These are phyloP conservation scores for Stachybotrys chlorohalonatus DNA, from an alignment of 2,329 filamentous ascomycete species.

Conservation along the genomic window DNA sequence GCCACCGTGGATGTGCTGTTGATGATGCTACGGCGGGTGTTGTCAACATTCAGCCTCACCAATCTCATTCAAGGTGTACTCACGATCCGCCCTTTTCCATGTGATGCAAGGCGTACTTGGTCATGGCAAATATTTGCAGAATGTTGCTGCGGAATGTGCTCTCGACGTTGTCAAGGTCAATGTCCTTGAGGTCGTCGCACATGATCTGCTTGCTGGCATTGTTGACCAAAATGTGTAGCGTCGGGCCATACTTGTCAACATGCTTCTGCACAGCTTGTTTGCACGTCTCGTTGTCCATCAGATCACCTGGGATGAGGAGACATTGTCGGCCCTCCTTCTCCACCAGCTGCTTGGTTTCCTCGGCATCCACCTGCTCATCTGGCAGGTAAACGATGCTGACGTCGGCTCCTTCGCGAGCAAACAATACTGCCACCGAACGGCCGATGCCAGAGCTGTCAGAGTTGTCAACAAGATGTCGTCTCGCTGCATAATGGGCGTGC, in stretches of 20 bases:
- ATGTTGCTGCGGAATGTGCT: constrained; percentile 49
- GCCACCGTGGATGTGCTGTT: constrained; percentile 46
- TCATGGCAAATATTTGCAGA: constrained; percentile 49
- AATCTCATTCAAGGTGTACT: constrained; percentile 7
- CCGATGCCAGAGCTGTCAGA: constrained; percentile 42
- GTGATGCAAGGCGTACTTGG: constrained; percentile 46
- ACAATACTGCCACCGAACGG: constrained; percentile 42
- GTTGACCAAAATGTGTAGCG: constrained; percentile 45
- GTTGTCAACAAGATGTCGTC: background rate
- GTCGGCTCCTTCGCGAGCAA: constrained; percentile 49
- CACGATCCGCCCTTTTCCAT: constrained; percentile 40
- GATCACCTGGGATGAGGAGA: constrained; percentile 36
- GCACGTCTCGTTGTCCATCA: constrained; percentile 41
- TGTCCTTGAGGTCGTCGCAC: constrained; percentile 41
- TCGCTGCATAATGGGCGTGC: background rate
- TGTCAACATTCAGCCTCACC: no score
- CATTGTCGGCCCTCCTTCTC: constrained; percentile 39
- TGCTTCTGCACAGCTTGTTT: constrained; percentile 42
- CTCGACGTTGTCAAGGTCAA: constrained; percentile 44
- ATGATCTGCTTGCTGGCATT: constrained; percentile 49
- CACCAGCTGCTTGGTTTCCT: constrained; percentile 42
- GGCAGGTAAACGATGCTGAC: constrained; percentile 46
- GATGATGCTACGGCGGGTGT: constrained; percentile 34
- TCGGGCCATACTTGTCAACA: constrained; percentile 34
- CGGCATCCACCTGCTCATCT: constrained; percentile 45